These are phyloP conservation scores for Populus alba DNA, from an alignment of 345 rosid genomes.

Conservation along the genomic window DNA sequence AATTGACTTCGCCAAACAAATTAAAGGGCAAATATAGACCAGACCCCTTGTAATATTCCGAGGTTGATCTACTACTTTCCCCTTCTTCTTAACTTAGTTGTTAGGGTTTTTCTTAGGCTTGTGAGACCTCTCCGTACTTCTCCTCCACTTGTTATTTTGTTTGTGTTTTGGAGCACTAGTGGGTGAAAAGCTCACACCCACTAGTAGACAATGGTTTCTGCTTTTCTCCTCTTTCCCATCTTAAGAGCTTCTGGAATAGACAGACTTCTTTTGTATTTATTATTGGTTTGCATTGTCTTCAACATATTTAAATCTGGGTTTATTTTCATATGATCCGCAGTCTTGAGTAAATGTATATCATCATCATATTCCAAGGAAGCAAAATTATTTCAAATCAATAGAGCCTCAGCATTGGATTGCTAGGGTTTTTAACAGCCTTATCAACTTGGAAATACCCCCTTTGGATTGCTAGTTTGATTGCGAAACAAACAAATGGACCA, in stretches of 20 bases:
- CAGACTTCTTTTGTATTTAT: background rate
- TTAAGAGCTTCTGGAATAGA: background rate
- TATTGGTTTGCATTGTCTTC: background rate
- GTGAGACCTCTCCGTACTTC: background rate
- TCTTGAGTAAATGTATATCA: background rate
- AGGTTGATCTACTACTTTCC: background rate
- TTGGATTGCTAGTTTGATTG: too few relatives aligned
- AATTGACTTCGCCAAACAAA: slow-evolving; percentile 59
- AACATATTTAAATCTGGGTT: background rate
- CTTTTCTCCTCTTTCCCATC: background rate
- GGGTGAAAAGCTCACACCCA: background rate
- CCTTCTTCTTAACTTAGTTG: background rate
- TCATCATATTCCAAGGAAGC: background rate
- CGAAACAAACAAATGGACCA: too few relatives aligned
- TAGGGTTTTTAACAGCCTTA: too few relatives aligned
- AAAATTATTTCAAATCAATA: background rate
- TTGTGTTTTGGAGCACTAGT: background rate
- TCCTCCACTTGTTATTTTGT: background rate
- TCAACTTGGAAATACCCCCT: too few relatives aligned
- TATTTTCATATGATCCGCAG: background rate
- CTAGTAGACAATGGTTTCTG: background rate
- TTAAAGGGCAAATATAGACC: background rate
- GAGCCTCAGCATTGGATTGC: too few relatives aligned
- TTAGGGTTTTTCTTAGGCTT: background rate
- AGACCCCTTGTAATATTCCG: background rate